Evolutionary conservation across 2,329 filamentous ascomycete species (phyloP), one percentile per base, ranked within the genome.

Genomic region (Fusarium sp.): DNA sequence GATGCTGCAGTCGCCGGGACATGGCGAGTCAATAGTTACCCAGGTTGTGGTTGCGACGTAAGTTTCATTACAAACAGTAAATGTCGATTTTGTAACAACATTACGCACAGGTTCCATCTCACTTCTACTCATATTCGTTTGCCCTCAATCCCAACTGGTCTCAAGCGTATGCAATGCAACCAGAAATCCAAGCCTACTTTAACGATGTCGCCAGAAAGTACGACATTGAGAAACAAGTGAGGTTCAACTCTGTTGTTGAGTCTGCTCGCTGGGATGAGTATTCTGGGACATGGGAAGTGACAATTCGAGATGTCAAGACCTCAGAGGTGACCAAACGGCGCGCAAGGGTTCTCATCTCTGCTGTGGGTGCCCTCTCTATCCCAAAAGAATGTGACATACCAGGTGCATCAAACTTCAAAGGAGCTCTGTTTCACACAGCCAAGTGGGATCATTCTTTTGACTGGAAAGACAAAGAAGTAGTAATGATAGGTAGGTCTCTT

Each of bases 61-160:
- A 59, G 72, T 61, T 19, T 19, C 10, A 4, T 1, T 2, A n/a
- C 7, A 1, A 13, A 3, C 4, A 6, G 6, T 3, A 39, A 17
- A 1, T 1, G 5, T 3, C 6, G 11, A 3, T 1, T 3, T 2
- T 9, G 24, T 26, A 6, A 39, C 3, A 22, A 4, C 6, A 4
- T 10, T 9, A 2, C 13, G 15, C 7, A 5, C 3, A 75, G 72
- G 73, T 75, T 0, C 62, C 71, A 3, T 73, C 69, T 4, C 74
- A 76, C 33, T 76, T 75, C 51, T 77, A 71, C 14, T 76, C 74
- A 1, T 77, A 76, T 24, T 76, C 73, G 0, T 76, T 76, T 28
- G 72, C 66, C 2, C 38, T 73, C 4, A 76, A 76, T 7, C 74
- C 75, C 3, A 54, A 75, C 19, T 76, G 73, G 75, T 72, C 70